Evolutionary conservation across 176 grass and related monocot species (phyloP).

Genomic region (Canna indica): DNA sequence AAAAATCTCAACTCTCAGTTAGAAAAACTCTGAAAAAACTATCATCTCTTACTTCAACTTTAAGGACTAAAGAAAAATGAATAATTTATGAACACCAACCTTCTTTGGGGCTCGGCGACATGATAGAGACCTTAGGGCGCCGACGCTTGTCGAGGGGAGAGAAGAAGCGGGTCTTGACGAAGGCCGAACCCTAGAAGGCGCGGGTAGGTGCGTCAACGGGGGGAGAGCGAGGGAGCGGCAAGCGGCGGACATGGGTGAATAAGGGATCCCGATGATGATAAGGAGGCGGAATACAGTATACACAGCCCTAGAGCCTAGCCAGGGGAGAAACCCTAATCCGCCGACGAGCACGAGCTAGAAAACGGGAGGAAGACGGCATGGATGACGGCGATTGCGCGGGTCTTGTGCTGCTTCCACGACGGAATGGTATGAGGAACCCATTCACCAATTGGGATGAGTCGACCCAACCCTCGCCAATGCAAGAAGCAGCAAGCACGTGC

Average conservation of each 20-base stretch:
- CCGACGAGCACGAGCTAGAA: not conserved
- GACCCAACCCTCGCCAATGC: not conserved
- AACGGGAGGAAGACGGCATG: not conserved
- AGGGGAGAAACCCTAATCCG: not conserved
- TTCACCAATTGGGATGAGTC: not conserved
- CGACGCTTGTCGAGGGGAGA: not conserved
- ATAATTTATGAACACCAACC: not conserved
- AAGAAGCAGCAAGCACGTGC: too few relatives aligned
- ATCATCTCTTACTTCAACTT: not conserved
- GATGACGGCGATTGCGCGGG: not conserved
- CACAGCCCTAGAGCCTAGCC: not conserved
- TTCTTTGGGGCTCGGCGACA: not conserved
- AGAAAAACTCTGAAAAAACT: not conserved
- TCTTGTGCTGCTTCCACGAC: not conserved
- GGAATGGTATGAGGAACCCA: not conserved
- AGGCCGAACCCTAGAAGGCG: not conserved
- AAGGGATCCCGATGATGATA: not conserved
- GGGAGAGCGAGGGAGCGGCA: constrained; percentile 7
- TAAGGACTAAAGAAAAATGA: not conserved
- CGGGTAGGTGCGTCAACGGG: not conserved
- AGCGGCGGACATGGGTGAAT: not conserved
- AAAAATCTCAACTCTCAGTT: not conserved
- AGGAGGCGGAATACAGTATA: not conserved
- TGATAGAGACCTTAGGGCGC: not conserved
- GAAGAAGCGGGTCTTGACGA: not conserved